A percentile compares a stretch with the other conserved stretches of the same genome.
phyloP scores from a whole-genome alignment of 139 green algal genomes.

The Haematococcus lacustris region DNA sequence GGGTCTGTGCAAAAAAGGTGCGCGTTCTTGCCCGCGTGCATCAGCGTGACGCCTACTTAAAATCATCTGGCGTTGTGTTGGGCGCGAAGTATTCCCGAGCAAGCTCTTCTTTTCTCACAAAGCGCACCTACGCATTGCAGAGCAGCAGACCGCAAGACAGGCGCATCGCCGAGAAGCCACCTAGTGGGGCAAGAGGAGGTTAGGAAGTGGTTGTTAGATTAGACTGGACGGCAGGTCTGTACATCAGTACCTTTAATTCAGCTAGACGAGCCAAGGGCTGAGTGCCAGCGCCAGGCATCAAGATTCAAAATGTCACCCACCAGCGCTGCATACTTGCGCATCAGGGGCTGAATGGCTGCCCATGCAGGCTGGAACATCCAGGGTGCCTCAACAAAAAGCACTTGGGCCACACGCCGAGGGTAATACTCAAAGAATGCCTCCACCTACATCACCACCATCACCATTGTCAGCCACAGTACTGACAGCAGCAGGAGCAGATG shows the following conservation, averaged over 20 bases:
- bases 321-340: constrained; percentile 54
- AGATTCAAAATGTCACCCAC: constrained; percentile 3
- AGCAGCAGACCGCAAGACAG: too few species aligned
- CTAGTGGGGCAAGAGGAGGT: not conserved
- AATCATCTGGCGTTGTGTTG: constrained; percentile 52
- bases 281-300: not conserved
- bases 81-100: constrained; percentile 66
- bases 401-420: constrained; percentile 77
- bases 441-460: constrained; percentile 29
- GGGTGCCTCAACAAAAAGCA: constrained; percentile 89
- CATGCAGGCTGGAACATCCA: constrained; percentile 87
- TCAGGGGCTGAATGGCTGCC: constrained; percentile 78
- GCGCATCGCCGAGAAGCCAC: too few species aligned
- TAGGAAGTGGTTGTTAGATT: not conserved
- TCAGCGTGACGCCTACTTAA: constrained; percentile 16
- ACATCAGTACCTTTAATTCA: not conserved
- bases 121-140: constrained; percentile 51
- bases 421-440: constrained; percentile 95
- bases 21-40: not conserved
- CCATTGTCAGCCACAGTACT: not conserved
- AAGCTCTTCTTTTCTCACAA: constrained; percentile 60
- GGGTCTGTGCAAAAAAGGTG: too few species aligned
- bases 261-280: not conserved
- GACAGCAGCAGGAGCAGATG: too few species aligned
- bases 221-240: not conserved